phyloP scores from a whole-genome alignment of 176 grass and related monocot genomes.

The Panicum miliaceum region DNA sequence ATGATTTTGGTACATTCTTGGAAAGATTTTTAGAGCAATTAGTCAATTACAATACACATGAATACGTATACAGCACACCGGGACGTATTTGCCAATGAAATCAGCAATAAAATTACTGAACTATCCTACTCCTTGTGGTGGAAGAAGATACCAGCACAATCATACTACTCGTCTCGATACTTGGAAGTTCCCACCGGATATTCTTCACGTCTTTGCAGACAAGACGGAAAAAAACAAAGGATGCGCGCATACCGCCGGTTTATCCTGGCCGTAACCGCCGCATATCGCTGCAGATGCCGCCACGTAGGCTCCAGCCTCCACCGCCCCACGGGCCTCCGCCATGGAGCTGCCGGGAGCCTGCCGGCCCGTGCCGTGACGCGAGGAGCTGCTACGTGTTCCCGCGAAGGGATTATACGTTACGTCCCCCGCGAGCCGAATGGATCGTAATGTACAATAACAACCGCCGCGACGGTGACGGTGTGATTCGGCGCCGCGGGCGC shows the following conservation, averaged over 20 bases:
- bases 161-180: too few relatives aligned
- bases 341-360: not conserved
- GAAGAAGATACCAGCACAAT: too few relatives aligned
- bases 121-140: too few relatives aligned
- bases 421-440: not conserved
- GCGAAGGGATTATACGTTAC: not conserved
- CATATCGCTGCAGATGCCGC: not conserved
- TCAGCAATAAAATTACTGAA: too few relatives aligned
- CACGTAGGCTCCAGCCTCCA: constrained; percentile 7
- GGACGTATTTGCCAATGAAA: too few relatives aligned
- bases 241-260: not conserved
- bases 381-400: not conserved
- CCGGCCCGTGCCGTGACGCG: not conserved
- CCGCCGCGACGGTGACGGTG: not conserved
- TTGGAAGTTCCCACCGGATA: not conserved
- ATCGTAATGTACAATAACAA: not conserved
- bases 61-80: too few relatives aligned
- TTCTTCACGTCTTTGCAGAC: not conserved
- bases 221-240: not conserved
- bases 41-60: too few relatives aligned
- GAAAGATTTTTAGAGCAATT: too few relatives aligned
- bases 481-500: not conserved
- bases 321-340: constrained; percentile 1
- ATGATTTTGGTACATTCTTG: too few relatives aligned
- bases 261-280: not conserved